Base-by-base conservation (phyloP, 768 basidiomycete genomes). In the Gyrodon lividus region DNA sequence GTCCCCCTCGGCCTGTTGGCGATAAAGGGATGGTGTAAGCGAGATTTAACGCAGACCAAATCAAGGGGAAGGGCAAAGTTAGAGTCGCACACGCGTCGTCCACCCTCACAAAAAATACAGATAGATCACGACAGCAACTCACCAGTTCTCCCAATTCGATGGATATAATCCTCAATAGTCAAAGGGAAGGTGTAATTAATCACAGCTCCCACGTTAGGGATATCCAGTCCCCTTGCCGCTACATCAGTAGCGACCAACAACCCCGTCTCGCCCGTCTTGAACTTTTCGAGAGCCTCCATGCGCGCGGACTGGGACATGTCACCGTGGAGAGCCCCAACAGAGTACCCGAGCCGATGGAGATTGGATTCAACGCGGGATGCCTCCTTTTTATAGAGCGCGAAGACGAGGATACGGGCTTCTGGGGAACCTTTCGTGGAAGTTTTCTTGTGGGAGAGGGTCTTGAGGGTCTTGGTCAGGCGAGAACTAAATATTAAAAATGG, bases 161-260 rank as follows among this genome's bases (percentile, higher is more conserved):
- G 92, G 60, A 92, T 81, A 62, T 88, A 95, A 72, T 92, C 87
- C 72, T 97, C 96, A 43, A 98, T 87, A 2, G 94, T 98, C 63
- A 99, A 75, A 35, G 96, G 96, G 74, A 95, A 98, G n/a, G 91
- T 95, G 63, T 97, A 96, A 72, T 98, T 97, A 67, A 98, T 83
- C 42, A 99, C 97, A 22, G 87, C 81, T 22, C 84, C 89, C 26
- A 99, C 97, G 64, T 96, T 87, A 2, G 97, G 95, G 61, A 99
- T 98, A 74, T 99, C 97, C 57, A 99, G 74, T 8, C 97, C 97
- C 47, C 97, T 83, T 41, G 97, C 94, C 6, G 97, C 97, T 8
- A 99, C 97, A 67, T 99, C 97, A 20, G 92, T 99, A 8, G 97
- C 97, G 45, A 99, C 96, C 56, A 98, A 76, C 23, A 98, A 65